Percentiles rank a stretch among this genome's conserved stretches.
These are phyloP conservation scores for Harrya chromipes DNA, from an alignment of 768 basidiomycete genomes.

Conservation along the genomic window DNA sequence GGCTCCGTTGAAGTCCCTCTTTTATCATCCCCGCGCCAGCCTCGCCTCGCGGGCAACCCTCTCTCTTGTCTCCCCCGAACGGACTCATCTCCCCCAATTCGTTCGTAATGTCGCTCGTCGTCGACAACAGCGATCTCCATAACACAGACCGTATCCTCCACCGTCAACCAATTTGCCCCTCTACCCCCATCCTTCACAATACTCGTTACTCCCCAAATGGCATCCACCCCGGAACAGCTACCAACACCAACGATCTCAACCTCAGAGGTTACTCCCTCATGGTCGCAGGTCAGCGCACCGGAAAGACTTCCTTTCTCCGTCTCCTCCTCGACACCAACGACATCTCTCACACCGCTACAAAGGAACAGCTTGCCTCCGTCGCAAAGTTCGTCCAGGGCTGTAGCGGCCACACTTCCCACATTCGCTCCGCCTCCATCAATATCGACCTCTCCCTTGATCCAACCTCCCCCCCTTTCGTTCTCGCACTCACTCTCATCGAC, in stretches of 20 bases:
- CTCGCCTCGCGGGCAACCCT: slow-evolving; percentile 58
- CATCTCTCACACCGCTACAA: slow-evolving; percentile 57
- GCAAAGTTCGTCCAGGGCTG: slow-evolving; percentile 80
- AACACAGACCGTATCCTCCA: slow-evolving; percentile 31
- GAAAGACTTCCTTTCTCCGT: slow-evolving; percentile 85
- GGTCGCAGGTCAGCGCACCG: slow-evolving; percentile 78
- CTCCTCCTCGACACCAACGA: slow-evolving; percentile 80
- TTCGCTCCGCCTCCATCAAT: slow-evolving; percentile 69
- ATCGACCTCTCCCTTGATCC: slow-evolving; percentile 58
- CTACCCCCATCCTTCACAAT: slow-evolving; percentile 23
- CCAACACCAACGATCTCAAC: slow-evolving; percentile 27
- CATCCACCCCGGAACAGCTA: slow-evolving; percentile 27
- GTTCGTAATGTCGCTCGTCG: slow-evolving; percentile 43
- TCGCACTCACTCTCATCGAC: slow-evolving; percentile 73
- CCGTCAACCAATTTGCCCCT: slow-evolving; percentile 27
- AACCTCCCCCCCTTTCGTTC: slow-evolving; percentile 41
- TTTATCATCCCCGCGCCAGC: slow-evolving; percentile 66
- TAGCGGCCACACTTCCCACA: slow-evolving; percentile 67
- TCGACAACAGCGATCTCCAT: slow-evolving; percentile 60
- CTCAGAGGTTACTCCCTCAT: slow-evolving; percentile 60
- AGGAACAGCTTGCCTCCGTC: slow-evolving; percentile 76
- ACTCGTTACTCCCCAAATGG: slow-evolving; percentile 25
- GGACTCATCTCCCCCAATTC: slow-evolving; percentile 31
- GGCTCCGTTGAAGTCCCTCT: slow-evolving; percentile 42
- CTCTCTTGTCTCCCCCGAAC: slow-evolving; percentile 43